Base-by-base conservation (phyloP, 192 early-diverging fungal species). In the Backusella sp. region DNA sequence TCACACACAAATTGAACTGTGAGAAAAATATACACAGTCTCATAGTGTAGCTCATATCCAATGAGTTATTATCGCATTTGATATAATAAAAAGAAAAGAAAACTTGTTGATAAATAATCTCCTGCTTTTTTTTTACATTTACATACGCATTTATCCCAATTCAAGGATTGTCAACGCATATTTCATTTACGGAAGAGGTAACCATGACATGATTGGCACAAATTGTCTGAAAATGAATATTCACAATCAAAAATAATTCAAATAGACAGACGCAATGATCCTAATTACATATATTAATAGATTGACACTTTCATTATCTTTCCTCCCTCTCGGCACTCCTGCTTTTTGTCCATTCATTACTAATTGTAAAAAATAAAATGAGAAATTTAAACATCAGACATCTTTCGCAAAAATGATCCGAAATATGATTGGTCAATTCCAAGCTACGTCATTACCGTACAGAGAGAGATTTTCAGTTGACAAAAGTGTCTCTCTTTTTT, bases 401-500 rank as follows among this genome's bases (percentile, higher is more conserved):
- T 26, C 23, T 11, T 26, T 9, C 8, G 1, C 14, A 26, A 11
- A 23, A 26, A 12, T 62, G 3, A 14, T 28, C 26, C 11, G 56
- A 62, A 2, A 26, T 62, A 23, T 62, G 56, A 62, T 62, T 62
- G 56, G 56, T 62, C 23, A 62, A 62, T 62, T 62, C 23, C 23
- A 62, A 62, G 21, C 56, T 62, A 62, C 56, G 56, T 62, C 56
- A 62, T 62, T 12, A 62, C 56, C 56, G 56, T 62, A 28, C 56
- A 28, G 56, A 28, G 56, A 62, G 56, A 62, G 56, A 62, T 62
- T 62, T 49, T 62, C 56, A 62, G 21, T 62, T 62, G 56, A 62
- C 56, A 62, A 62, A 62, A 62, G 56, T 28, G 56, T 62, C 23
- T 62, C 26, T 62, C 56, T 62, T 62, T 62, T 62, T 62, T 62